Conservation (phyloP, 176 grass and related monocot species). For the Oryza brachyantha region DNA sequence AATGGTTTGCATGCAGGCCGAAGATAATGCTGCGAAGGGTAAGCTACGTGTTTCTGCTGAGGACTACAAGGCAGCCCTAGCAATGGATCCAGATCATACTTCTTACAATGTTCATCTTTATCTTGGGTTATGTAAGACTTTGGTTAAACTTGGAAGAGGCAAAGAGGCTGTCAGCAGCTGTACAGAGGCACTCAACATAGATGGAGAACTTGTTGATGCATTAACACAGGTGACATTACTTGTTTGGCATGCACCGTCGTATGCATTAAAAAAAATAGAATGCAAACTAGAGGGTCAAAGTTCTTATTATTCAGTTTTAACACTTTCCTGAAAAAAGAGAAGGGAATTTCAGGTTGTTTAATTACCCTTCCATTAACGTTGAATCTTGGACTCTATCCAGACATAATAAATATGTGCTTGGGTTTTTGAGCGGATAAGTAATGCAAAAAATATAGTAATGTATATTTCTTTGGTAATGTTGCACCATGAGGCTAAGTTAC, state of each 20-base stretch:
- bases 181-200: slow-evolving; percentile 78
- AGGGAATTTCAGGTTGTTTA: not conserved
- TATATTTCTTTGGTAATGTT: not conserved
- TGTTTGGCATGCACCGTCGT: too few species aligned
- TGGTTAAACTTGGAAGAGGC: slow-evolving; percentile 97
- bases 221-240: slow-evolving; percentile 71
- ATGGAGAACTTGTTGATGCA: slow-evolving; percentile 84
- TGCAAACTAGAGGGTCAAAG: not conserved
- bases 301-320: not conserved
- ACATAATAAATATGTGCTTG: not conserved
- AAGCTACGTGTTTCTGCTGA: slow-evolving; percentile 83
- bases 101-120: slow-evolving; percentile 80
- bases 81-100: slow-evolving; percentile 78
- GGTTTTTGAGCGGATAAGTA: not conserved
- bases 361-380: not conserved
- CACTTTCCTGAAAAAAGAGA: not conserved
- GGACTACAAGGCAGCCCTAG: slow-evolving; percentile 88
- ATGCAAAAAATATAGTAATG: not conserved
- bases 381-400: not conserved
- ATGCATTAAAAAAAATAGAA: too few species aligned
- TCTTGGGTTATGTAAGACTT: slow-evolving; percentile 87
- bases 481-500: slow-evolving; percentile 2
- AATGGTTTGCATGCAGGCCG: slow-evolving; percentile 53
- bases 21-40: slow-evolving; percentile 89
- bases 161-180: slow-evolving; percentile 85